Evolutionary conservation across 2,329 filamentous ascomycete species (phyloP).

Genomic region (Gremmenia infestans): DNA sequence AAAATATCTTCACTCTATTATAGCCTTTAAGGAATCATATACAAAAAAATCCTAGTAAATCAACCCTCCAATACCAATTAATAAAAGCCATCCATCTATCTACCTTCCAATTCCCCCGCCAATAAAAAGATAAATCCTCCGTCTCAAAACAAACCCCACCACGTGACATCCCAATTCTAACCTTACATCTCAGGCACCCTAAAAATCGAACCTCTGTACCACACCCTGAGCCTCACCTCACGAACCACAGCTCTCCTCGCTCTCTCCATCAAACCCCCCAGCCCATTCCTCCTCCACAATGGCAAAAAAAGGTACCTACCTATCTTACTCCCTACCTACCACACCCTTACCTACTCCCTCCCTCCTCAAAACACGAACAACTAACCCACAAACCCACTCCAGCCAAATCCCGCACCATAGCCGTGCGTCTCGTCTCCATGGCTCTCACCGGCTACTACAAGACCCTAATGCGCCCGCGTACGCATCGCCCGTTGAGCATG

Average conservation of each 20-base stretch:
- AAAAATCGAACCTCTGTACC: too few species aligned
- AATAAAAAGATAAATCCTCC: too few species aligned
- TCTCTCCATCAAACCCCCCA: not conserved
- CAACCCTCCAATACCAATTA: too few species aligned
- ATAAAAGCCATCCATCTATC: too few species aligned
- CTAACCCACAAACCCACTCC: not conserved
- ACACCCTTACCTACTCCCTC: not conserved
- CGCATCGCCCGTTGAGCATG: slow-evolving; percentile 84
- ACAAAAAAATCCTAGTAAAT: too few species aligned
- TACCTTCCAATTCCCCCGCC: too few species aligned
- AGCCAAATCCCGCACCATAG: slow-evolving; percentile 80
- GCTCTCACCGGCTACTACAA: slow-evolving; percentile 98
- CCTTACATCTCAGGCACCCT: too few species aligned
- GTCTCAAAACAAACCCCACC: too few species aligned
- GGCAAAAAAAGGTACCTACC: not conserved
- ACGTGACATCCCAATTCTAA: too few species aligned
- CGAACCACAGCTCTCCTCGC: not conserved
- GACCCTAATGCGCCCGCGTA: slow-evolving; percentile 78
- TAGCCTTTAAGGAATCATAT: too few species aligned
- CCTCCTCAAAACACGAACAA: not conserved
- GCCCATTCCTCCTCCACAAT: not conserved
- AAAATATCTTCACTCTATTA: slow-evolving; percentile 30
- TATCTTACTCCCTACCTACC: too few species aligned
- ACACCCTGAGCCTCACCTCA: too few species aligned
- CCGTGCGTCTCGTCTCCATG: slow-evolving; percentile 95